These are phyloP conservation scores for Eutrema yunnanense DNA, from an alignment of 345 rosid genomes.

Conservation along the genomic window DNA sequence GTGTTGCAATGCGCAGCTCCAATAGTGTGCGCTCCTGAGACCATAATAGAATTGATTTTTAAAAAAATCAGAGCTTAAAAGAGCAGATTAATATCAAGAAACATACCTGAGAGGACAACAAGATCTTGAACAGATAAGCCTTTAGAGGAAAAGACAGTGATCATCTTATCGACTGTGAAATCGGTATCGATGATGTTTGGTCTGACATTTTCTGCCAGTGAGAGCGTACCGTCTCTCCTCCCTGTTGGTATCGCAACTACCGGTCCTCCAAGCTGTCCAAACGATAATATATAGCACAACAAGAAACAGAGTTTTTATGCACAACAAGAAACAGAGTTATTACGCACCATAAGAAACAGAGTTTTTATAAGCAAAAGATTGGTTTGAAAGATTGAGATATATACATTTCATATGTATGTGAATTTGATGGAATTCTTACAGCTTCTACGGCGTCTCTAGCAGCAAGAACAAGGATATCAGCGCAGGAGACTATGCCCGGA, in stretches of 20 bases:
- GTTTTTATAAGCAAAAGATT: not conserved
- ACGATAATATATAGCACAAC: constrained; percentile 4
- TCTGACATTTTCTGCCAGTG: constrained; percentile 50
- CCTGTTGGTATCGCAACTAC: constrained; percentile 54
- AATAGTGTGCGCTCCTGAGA: constrained; percentile 70
- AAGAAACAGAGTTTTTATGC: constrained; percentile 8
- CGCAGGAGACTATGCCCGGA: constrained; percentile 65
- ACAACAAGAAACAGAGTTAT: not conserved
- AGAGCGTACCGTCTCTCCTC: constrained; percentile 60
- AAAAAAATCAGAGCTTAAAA: too few species aligned
- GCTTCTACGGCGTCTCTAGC: constrained; percentile 75
- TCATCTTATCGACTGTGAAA: constrained; percentile 62
- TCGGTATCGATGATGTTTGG: constrained; percentile 65
- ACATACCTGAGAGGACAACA: constrained; percentile 61
- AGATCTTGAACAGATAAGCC: constrained; percentile 66
- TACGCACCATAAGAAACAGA: not conserved
- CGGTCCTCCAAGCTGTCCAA: constrained; percentile 59
- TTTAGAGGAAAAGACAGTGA: constrained; percentile 51
- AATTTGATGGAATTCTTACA: constrained; percentile 27
- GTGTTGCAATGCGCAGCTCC: constrained; percentile 75
- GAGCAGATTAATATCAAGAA: not conserved
- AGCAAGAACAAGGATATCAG: constrained; percentile 64
- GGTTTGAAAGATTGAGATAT: not conserved
- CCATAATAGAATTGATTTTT: not conserved
- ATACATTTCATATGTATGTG: not conserved